Conservation (phyloP, 805 yeast genomes). For the Ogataea methanolica region DNA sequence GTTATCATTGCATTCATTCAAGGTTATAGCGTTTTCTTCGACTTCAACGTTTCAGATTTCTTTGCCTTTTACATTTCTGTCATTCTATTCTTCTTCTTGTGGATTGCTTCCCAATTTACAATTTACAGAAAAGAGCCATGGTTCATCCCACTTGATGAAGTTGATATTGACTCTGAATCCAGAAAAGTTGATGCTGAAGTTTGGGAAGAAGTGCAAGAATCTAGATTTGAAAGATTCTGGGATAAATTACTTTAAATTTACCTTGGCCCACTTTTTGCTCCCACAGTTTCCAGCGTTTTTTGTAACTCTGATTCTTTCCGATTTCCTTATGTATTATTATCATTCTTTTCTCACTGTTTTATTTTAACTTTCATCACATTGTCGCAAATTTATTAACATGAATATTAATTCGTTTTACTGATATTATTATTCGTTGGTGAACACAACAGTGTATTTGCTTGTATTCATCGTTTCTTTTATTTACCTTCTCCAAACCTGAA, state of each 20-base stretch:
- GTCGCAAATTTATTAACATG: no score
- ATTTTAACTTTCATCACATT: no score
- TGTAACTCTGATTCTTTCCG: no score
- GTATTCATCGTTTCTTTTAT: no score
- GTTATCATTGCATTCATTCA: constrained; percentile 60
- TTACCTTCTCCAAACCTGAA: no score
- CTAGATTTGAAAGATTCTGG: constrained; percentile 20
- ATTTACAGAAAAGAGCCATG: constrained; percentile 43
- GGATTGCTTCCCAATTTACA: constrained; percentile 48
- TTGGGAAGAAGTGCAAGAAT: constrained; percentile 3
- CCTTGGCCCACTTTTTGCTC: no score
- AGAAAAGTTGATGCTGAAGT: constrained; percentile 10
- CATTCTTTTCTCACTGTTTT: no score
- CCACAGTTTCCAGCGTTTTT: no score
- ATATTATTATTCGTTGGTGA: no score
- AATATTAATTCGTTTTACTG: no score
- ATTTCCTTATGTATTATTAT: no score
- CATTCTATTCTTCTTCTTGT: constrained; percentile 51
- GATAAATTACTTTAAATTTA: not conserved
- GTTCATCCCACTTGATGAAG: constrained; percentile 47
- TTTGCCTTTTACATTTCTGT: constrained; percentile 70
- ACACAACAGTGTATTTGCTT: no score
- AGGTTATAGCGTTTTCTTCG: constrained; percentile 64
- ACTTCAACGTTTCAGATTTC: constrained; percentile 50
- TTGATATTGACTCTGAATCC: constrained; percentile 37